These are phyloP conservation scores for Panicum virgatum DNA, from an alignment of 202 grass and related monocot genomes.

Conservation along the genomic window DNA sequence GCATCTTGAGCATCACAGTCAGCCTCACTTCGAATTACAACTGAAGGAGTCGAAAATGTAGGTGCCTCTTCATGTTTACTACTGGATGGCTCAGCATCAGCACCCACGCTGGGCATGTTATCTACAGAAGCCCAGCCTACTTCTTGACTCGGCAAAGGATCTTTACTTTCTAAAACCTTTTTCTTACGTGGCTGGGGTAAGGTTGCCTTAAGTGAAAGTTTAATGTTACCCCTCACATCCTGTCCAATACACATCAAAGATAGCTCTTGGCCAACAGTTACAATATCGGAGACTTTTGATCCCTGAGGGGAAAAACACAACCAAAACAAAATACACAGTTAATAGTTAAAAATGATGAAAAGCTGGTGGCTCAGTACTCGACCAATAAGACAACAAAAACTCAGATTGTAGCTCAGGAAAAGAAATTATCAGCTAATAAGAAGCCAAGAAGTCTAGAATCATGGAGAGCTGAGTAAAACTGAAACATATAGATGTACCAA, in stretches of 20 bases:
- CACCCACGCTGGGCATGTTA: constrained; percentile 40
- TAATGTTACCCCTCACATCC: constrained; percentile 94
- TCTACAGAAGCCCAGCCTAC: constrained; percentile 55
- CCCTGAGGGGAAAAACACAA: constrained; percentile 50
- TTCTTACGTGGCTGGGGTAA: constrained; percentile 46
- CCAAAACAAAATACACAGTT: constrained; percentile 27
- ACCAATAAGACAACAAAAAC: constrained; percentile 7
- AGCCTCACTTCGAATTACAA: constrained; percentile 74
- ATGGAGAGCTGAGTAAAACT: neutral
- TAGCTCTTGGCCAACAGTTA: constrained; percentile 78
- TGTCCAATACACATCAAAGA: constrained; percentile 86
- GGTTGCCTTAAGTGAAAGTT: constrained; percentile 84
- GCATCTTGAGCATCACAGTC: constrained; percentile 76
- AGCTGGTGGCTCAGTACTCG: neutral
- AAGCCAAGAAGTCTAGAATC: constrained; percentile 1
- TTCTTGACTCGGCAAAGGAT: constrained; percentile 47
- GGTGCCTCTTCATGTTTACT: constrained; percentile 30
- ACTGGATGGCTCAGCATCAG: constrained; percentile 40
- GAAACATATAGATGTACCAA: neutral
- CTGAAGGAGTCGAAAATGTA: constrained; percentile 48
- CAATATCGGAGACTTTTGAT: constrained; percentile 76
- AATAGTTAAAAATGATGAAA: constrained; percentile 34
- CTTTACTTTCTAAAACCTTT: constrained; percentile 32
- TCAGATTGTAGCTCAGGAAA: no score
- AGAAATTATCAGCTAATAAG: neutral